Base-by-base conservation (phyloP, 148 eudicot species). In the Rhododendron mucronatum region DNA sequence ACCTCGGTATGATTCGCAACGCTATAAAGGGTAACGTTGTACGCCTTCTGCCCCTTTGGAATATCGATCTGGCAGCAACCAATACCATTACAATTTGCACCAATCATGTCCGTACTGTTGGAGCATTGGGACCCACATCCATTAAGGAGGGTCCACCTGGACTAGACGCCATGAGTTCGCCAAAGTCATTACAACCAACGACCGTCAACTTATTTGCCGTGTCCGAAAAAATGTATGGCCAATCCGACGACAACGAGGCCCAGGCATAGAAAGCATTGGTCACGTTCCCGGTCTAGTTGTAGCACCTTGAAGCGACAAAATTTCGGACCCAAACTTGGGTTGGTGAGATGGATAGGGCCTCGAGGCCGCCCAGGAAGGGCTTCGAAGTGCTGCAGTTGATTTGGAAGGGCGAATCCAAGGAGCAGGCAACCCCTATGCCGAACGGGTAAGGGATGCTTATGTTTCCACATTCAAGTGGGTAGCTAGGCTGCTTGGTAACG, bases 151-250 rank as follows among this genome's bases (percentile, higher is more conserved):
- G 82, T 61, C 1, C 59, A 0, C 86, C 89, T 45, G 1, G 11
- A 4, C 28, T 48, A 0, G 44, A 0, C 3, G 88, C 91, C 1
- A 0, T 0, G 2, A 91, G 78, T 4, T 80, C 1, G 0, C 74
- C 92, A 0, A 51, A 55, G 26, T 88, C 90, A n/a, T 91, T 90
- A 28, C 95, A 93, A 4, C 95, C 94, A 15, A 92, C 39, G 8
- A 87, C 87, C 0, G 85, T 84, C 35, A 93, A 89, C 82, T 73
- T 91, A 87, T 93, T 93, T 2, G 39, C 48, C 0, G 87, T 86
- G 79, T 89, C 79, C 1, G 93, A 89, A 80, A 88, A 79, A 7
- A 85, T 82, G 59, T 55, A 82, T 0, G 89, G 88, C 1, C 15
- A 1, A 11, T 41, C 63, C 15, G 83, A 2, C 53, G 3, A 3